A percentile compares a stretch with the other conserved stretches of the same genome.
phyloP scores from a whole-genome alignment of 805 yeast species.

The Cyberlindnera lachancei region DNA sequence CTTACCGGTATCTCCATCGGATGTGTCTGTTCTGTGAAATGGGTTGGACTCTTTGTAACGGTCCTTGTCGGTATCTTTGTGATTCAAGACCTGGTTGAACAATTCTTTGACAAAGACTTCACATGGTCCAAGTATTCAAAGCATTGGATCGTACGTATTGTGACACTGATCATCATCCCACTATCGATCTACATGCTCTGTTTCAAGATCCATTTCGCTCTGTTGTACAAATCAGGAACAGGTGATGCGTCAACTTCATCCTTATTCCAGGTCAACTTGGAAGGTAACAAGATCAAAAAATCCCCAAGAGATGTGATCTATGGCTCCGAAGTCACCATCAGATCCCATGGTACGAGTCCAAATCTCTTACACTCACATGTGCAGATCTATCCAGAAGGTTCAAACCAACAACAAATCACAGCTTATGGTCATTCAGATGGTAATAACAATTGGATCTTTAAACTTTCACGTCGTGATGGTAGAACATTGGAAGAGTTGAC shows the following conservation, averaged over 20 bases:
- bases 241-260: conserved; percentile 92
- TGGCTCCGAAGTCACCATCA: conserved; percentile 40
- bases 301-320: conserved; percentile 60
- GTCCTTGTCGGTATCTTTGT: conserved; percentile 53
- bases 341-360: conserved; percentile 68
- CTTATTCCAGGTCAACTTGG: conserved; percentile 79
- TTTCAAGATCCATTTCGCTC: conserved; percentile 74
- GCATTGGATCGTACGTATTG: conserved; percentile 71
- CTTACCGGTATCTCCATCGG: conserved; percentile 66
- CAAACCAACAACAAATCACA: conserved; percentile 90
- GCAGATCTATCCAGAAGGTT: conserved; percentile 84
- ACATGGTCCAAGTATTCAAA: conserved; percentile 30
- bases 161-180: conserved; percentile 67
- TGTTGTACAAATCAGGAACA: conserved; percentile 76
- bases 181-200: conserved; percentile 56
- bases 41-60: conserved; percentile 76
- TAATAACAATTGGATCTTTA: conserved; percentile 77
- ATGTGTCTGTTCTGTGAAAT: conserved; percentile 76
- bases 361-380: conserved; percentile 82
- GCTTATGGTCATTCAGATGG: conserved; percentile 84
- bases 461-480: conserved; percentile 41
- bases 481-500: conserved; percentile 3
- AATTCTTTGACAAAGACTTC: conserved; percentile 26
- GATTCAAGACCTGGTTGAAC: conserved; percentile 42
- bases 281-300: conserved; percentile 56